These are phyloP conservation scores for Eimeria falciformis DNA, from an alignment of 169 alveolate species.

Conservation along the genomic window DNA sequence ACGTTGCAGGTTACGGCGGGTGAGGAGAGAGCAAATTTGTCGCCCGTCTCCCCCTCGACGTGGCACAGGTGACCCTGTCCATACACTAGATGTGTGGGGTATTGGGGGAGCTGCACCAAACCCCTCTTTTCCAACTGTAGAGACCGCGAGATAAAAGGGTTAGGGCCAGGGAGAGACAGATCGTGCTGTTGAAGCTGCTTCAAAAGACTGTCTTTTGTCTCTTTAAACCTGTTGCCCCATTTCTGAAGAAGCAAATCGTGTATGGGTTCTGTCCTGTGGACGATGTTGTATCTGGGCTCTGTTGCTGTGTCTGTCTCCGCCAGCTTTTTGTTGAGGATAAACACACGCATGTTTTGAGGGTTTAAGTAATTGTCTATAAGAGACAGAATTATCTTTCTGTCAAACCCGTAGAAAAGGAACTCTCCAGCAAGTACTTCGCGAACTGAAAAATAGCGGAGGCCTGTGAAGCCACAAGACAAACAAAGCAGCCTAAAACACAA, in stretches of 20 bases:
- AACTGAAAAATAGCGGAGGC: slow-evolving; percentile 46
- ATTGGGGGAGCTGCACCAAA: not conserved
- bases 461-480: slow-evolving; percentile 1
- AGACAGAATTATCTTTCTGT: not conserved
- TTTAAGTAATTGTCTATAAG: not conserved
- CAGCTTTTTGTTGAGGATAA: slow-evolving; percentile 20
- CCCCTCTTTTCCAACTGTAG: not conserved
- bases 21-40: not conserved
- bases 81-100: slow-evolving; percentile 6
- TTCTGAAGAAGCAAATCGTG: not conserved
- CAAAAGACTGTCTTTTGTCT: not conserved
- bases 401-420: not conserved
- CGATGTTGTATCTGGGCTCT: slow-evolving; percentile 38
- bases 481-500: slow-evolving; percentile 15
- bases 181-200: not conserved
- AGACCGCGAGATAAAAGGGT: not conserved
- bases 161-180: slow-evolving; percentile 14
- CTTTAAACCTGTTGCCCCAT: slow-evolving; percentile 15
- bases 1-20: slow-evolving; percentile 27
- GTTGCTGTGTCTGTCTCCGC: not conserved
- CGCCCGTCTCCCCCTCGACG: not conserved
- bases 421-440: slow-evolving; percentile 66
- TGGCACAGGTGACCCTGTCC: not conserved
- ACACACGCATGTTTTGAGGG: slow-evolving; percentile 30
- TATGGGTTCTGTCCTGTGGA: not conserved